phyloP scores from a whole-genome alignment of 306 rosid genomes.

The Hylodesmum podocarpum region DNA sequence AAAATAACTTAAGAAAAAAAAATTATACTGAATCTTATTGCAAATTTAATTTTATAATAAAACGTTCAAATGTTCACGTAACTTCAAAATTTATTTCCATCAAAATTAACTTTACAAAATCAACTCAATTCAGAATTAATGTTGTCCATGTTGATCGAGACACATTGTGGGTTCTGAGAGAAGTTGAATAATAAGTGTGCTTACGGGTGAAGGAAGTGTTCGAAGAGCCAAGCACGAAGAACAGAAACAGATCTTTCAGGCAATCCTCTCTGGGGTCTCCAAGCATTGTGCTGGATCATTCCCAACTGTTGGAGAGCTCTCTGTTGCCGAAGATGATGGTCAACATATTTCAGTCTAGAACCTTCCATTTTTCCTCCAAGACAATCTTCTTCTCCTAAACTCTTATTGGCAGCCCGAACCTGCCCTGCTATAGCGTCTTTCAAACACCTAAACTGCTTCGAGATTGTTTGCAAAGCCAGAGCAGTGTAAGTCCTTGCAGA shows the following conservation, averaged over 20 bases:
- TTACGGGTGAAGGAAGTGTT: constrained; percentile 99
- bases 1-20: no score
- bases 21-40: no score
- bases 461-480: constrained; percentile 89
- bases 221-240: constrained; percentile 99
- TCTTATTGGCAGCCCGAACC: constrained; percentile 66
- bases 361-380: constrained; percentile 78
- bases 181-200: constrained; percentile 1
- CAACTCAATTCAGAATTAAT: no score
- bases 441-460: constrained; percentile 92
- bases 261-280: constrained; percentile 99
- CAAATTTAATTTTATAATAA: no score
- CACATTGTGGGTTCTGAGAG: no score
- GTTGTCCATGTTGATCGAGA: no score
- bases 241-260: constrained; percentile 98
- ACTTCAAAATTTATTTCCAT: no score
- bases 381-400: constrained; percentile 88
- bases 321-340: constrained; percentile 92
- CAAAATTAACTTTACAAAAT: no score
- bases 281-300: constrained; percentile 99
- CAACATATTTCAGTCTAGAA: constrained; percentile 85
- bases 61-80: no score
- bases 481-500: constrained; percentile 90
- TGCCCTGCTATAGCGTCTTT: constrained; percentile 87
- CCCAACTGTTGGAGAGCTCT: constrained; percentile 98